Base-by-base conservation (phyloP, 768 basidiomycete genomes). In the Rickenella mellea region DNA sequence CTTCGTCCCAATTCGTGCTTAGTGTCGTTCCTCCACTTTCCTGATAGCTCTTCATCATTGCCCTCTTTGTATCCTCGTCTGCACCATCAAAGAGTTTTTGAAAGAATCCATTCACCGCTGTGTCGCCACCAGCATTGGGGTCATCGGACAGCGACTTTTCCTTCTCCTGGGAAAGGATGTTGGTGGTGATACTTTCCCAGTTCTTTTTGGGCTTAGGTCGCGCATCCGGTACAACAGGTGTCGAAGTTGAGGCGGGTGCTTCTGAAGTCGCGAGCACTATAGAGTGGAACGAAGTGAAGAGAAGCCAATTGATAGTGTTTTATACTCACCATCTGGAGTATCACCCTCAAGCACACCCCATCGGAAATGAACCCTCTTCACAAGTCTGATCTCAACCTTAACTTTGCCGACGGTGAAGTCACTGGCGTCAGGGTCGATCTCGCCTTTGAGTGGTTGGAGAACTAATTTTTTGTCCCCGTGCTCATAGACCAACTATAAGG, bases 31-130 rank as follows among this genome's bases (percentile, higher is more conserved):
- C 96, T 6, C 91, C 91, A 51, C 87, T 90, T 68, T 99, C 94
- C 46, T 73, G 70, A 60, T 88, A 97, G 56, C 89, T 93, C 74
- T 99, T 99, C 80, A 97, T 80, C 92, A 99, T 99, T 3, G 96
- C 96, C 27, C 81, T 75, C 53, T 71, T 78, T 11, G 93, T 89
- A 53, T 99, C 88, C 0, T 91, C 87, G 51, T 96, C 91, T 20
- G 93, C 86, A 58, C 86, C 87, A 5, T 74, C 70, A 54, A 84
- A 99, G 48, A 99, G 77, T 66, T 88, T 85, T 56, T 87, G 84
- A 77, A 93, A 93, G 66, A 94, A 88, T 22, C 69, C 55, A 61
- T 97, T 94, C 44, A 96, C 73, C 5, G 86, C 78, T 44, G 68
- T 73, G 59, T 96, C 92, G 17, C 93, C 93, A 19, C 87, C 87